phyloP scores from a whole-genome alignment of 192 early-diverging fungal species.

The Tieghemiomyces parasiticus region DNA sequence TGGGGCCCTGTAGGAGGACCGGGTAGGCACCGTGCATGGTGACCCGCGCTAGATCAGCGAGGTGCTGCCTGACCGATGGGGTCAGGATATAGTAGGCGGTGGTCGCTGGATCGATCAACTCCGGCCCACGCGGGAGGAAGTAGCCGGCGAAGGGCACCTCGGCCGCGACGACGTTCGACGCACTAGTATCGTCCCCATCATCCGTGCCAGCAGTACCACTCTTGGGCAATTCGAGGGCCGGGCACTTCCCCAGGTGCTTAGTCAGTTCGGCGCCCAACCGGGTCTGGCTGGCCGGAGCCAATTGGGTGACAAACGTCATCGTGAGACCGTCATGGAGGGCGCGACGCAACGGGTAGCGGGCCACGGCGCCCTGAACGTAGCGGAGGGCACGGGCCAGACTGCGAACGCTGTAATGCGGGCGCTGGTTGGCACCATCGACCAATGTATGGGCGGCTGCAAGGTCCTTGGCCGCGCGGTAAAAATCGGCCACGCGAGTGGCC shows the following conservation, averaged over 20 bases:
- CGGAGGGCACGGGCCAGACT: slow-evolving; percentile 77
- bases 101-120: slow-evolving; percentile 10
- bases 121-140: slow-evolving; percentile 4
- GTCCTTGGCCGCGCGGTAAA: slow-evolving; percentile 63
- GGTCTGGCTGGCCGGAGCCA: slow-evolving; percentile 51
- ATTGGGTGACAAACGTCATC: slow-evolving; percentile 92
- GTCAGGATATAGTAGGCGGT: slow-evolving; percentile 62
- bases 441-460: slow-evolving; percentile 53
- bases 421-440: slow-evolving; percentile 77
- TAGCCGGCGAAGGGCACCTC: neutral
- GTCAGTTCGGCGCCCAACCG: slow-evolving; percentile 36
- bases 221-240: neutral
- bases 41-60: slow-evolving; percentile 78
- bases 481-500: slow-evolving; percentile 57
- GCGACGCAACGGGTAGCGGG: slow-evolving; percentile 65
- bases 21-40: slow-evolving; percentile 83
- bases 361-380: slow-evolving; percentile 53
- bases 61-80: slow-evolving; percentile 66
- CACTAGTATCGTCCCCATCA: neutral
- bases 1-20: slow-evolving; percentile 96
- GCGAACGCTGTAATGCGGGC: slow-evolving; percentile 84
- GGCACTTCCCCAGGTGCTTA: slow-evolving; percentile 33
- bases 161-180: neutral
- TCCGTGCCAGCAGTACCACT: neutral
- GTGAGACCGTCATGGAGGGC: slow-evolving; percentile 82